Percentiles rank a stretch among this genome's conserved stretches.
These are phyloP conservation scores for Fusarium sp. DNA, from an alignment of 2,329 filamentous ascomycete genomes.

Conservation along the genomic window DNA sequence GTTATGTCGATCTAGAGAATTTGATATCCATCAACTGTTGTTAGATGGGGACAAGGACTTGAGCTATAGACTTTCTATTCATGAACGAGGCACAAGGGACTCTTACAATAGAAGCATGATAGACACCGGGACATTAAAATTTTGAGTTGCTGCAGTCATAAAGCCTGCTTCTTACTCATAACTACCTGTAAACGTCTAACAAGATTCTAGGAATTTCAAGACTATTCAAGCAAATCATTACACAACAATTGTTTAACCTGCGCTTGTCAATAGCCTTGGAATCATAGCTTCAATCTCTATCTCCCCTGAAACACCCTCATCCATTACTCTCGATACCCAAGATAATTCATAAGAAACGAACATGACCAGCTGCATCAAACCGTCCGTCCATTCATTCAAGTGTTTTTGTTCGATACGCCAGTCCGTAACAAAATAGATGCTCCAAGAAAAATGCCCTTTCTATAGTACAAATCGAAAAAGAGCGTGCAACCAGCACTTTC, in stretches of 20 bases:
- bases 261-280: not conserved
- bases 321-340: constrained; percentile 25
- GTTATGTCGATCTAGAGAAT: constrained; percentile 17
- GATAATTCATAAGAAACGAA: constrained; percentile 5
- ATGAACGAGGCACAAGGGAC: no score
- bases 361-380: constrained; percentile 11
- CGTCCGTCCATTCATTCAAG: constrained; percentile 25
- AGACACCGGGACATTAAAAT: no score
- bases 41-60: no score
- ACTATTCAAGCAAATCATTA: no score
- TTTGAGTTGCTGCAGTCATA: no score
- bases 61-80: no score
- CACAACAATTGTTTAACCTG: no score
- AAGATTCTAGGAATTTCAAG: no score
- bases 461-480: constrained; percentile 41
- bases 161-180: no score
- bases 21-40: not conserved
- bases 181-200: no score
- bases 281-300: constrained; percentile 12
- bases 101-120: no score
- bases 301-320: constrained; percentile 1
- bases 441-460: constrained; percentile 31
- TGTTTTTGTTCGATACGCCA: constrained; percentile 36
- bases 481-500: constrained; percentile 17
- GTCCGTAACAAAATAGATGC: constrained; percentile 28